Evolutionary conservation across 495 filamentous ascomycete species (phyloP).

Genomic region (Thermothielavioides terrestris): DNA sequence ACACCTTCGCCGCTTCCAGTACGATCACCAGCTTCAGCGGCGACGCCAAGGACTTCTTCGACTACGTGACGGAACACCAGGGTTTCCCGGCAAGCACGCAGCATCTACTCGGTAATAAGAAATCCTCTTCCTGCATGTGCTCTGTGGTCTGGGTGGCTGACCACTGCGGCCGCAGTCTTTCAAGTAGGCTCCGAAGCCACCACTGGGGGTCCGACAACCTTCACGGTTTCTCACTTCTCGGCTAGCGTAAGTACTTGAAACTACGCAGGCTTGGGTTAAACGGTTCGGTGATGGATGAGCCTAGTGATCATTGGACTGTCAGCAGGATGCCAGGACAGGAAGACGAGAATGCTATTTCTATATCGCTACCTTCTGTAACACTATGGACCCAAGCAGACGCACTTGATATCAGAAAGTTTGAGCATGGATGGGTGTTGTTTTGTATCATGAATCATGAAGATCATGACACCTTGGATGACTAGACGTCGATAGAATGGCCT

Average conservation of each 20-base stretch:
- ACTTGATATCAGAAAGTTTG: no score
- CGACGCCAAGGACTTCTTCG: background rate
- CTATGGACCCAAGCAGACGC: no score
- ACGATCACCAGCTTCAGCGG: background rate
- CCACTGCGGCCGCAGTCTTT: background rate
- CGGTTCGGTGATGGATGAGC: no score
- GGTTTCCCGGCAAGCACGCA: background rate
- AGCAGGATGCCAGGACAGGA: no score
- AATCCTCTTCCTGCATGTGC: background rate
- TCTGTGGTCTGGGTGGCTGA: background rate
- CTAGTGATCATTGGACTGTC: no score
- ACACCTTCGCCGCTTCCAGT: background rate
- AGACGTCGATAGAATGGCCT: no score
- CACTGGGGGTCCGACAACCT: background rate
- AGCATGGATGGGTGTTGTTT: no score
- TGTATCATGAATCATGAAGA: no score
- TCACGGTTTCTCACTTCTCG: background rate
- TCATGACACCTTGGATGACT: no score
- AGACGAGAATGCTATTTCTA: no score
- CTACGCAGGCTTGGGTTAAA: no score
- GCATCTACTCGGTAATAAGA: background rate
- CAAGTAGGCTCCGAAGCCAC: background rate
- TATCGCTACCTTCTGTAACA: no score
- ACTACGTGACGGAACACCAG: background rate
- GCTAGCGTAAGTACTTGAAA: background rate